These are phyloP conservation scores for Cenchrus americanus DNA, from an alignment of 176 grass and related monocot species.

Conservation along the genomic window DNA sequence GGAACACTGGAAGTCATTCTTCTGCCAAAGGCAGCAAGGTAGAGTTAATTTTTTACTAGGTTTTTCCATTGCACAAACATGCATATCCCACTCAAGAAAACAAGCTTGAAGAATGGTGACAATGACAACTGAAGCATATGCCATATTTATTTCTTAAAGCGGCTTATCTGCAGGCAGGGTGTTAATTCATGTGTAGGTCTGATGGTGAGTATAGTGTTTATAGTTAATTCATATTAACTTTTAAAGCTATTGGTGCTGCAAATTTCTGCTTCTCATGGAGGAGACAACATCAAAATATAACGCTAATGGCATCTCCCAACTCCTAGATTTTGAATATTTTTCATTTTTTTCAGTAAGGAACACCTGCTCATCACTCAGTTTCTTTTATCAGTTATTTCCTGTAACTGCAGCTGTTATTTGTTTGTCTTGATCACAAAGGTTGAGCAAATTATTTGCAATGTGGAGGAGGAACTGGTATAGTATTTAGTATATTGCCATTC, in stretches of 20 bases:
- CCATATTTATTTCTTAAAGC: constrained; percentile 40
- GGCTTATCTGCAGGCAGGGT: constrained; percentile 50
- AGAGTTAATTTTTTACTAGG: neutral
- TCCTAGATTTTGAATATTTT: constrained; percentile 35
- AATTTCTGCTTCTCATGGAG: constrained; percentile 27
- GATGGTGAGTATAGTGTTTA: constrained; percentile 44
- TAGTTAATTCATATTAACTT: constrained; percentile 31
- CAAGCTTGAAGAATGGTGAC: constrained; percentile 35
- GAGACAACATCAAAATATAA: neutral
- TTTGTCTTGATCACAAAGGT: constrained; percentile 39
- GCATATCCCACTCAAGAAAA: constrained; percentile 15
- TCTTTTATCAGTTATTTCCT: constrained; percentile 44
- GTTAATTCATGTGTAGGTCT: constrained; percentile 17
- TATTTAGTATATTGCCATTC: constrained; percentile 38
- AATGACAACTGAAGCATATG: neutral
- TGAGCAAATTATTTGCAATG: constrained; percentile 29
- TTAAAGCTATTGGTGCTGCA: constrained; percentile 33
- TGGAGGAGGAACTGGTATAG: constrained; percentile 46
- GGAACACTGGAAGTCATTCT: constrained; percentile 14
- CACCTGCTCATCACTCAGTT: constrained; percentile 4
- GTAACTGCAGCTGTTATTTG: constrained; percentile 30
- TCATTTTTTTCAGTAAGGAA: constrained; percentile 6
- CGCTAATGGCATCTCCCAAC: constrained; percentile 19
- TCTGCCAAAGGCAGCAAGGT: constrained; percentile 15
- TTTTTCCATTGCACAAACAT: constrained; percentile 22